Conservation (phyloP, 2,329 filamentous ascomycete genomes). For the Neodidymelliopsis sp. region DNA sequence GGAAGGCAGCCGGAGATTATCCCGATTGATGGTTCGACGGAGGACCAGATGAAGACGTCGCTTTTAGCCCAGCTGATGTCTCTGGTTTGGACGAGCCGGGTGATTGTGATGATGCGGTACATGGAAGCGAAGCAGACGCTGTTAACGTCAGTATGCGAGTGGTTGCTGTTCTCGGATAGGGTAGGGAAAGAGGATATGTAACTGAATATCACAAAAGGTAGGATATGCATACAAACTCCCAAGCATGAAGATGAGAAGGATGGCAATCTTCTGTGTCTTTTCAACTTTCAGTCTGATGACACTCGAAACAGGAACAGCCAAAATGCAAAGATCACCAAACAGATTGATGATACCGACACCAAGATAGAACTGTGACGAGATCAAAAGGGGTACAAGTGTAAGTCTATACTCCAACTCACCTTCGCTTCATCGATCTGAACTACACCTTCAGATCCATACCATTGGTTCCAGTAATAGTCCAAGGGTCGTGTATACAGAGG, state of each 20-base stretch:
- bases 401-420: slow-evolving; percentile 1
- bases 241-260: slow-evolving; percentile 33
- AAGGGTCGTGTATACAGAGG: slow-evolving; percentile 28
- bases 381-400: neutral
- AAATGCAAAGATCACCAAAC: slow-evolving; percentile 30
- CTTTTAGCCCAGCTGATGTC: slow-evolving; percentile 39
- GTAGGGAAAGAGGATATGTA: too few relatives aligned
- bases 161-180: neutral
- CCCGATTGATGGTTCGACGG: slow-evolving; percentile 35
- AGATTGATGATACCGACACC: slow-evolving; percentile 35
- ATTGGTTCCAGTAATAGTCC: slow-evolving; percentile 33
- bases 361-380: slow-evolving; percentile 29
- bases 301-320: slow-evolving; percentile 19
- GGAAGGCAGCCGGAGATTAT: slow-evolving; percentile 38
- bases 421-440: slow-evolving; percentile 31
- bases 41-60: slow-evolving; percentile 40
- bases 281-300: slow-evolving; percentile 26
- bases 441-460: slow-evolving; percentile 25
- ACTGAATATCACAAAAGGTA: neutral
- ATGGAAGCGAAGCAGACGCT: slow-evolving; percentile 38
- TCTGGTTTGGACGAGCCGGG: slow-evolving; percentile 23
- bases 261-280: slow-evolving; percentile 32
- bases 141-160: neutral
- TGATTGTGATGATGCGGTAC: slow-evolving; percentile 37
- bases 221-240: slow-evolving; percentile 32